Evolutionary conservation across 2,329 filamentous ascomycete genomes (phyloP).

Genomic region (Beauveria medogensis): DNA sequence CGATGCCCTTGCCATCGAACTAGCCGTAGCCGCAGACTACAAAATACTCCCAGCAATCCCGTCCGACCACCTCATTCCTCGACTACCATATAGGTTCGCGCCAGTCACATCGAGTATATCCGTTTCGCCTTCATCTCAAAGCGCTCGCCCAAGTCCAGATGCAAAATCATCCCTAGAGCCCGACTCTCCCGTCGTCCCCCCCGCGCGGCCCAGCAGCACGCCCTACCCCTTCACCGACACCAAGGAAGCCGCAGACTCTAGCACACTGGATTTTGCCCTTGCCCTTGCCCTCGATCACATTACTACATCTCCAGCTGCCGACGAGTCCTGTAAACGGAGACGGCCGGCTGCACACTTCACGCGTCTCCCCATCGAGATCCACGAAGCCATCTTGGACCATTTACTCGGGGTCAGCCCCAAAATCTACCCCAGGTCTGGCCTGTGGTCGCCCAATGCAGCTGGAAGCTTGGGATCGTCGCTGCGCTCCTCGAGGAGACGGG

Average conservation of each 20-base stretch:
- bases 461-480: conserved; percentile 57
- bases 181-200: conserved; percentile 22
- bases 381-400: conserved; percentile 63
- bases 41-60: background rate
- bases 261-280: conserved; percentile 27
- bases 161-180: background rate
- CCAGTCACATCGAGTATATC: background rate
- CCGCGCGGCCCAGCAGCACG: conserved; percentile 48
- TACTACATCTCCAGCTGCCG: background rate
- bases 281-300: conserved; percentile 15
- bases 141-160: background rate
- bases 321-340: background rate
- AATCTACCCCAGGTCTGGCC: conserved; percentile 50
- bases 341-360: conserved; percentile 30
- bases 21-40: background rate
- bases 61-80: background rate
- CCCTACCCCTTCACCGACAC: conserved; percentile 49
- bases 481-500: conserved; percentile 58
- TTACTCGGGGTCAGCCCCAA: conserved; percentile 55
- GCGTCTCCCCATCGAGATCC: conserved; percentile 59
- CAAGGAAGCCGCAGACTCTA: background rate
- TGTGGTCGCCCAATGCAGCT: conserved; percentile 43
- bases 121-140: background rate
- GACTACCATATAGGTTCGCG: background rate
- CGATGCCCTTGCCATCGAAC: background rate